Evolutionary conservation across 1,284 basidiomycete genomes (phyloP), one percentile per base, ranked within the genome.

Genomic region (Xerocomus nothofagi): DNA sequence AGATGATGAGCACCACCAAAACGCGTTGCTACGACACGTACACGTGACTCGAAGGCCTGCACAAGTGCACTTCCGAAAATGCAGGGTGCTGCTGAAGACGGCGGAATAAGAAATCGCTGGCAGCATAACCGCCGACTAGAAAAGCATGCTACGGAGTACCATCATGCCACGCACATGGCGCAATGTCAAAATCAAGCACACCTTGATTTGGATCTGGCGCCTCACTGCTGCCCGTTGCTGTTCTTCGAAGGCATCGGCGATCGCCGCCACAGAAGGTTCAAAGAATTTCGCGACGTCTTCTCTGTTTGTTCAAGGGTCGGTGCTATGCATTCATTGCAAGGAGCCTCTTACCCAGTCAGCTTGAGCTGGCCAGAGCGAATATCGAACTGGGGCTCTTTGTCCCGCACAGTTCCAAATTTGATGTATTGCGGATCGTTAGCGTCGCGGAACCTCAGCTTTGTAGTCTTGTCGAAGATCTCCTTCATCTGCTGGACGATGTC

Each of bases 51-150:
- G 72, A 61, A 8, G 75, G 75, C 17, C 75, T 66, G 44, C 60
- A 65, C 8, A 74, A 46, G 12, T 60, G 51, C 1, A 74, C 44
- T 0, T 64, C 63, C 3, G 59, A 57, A 27, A 59, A 54, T 17
- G 49, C 52, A 1, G 76, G 49, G 18, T 64, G 53, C 3, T 57
- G 54, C 36, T 69, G 67, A 11, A 80, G 70, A 20, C 65, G 58
- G 6, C 54, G 54, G 53, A 70, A 78, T 6, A 80, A 62, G 66
- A 72, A 79, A 20, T 77, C 74, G 46, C 73, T 80, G 3, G 76
- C 74, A 0, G 73, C 76, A 54, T 75, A 80, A 14, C 78, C 77
- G 3, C 78, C 78, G 1, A 73, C 69, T 4, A 73, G 58, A 46
- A 51, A 47, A 4, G 24, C 44, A 30, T 60, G 34, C 54, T 57